These are phyloP conservation scores for Pythium sp. DNA, from an alignment of 352 stramenopile species.

Conservation along the genomic window DNA sequence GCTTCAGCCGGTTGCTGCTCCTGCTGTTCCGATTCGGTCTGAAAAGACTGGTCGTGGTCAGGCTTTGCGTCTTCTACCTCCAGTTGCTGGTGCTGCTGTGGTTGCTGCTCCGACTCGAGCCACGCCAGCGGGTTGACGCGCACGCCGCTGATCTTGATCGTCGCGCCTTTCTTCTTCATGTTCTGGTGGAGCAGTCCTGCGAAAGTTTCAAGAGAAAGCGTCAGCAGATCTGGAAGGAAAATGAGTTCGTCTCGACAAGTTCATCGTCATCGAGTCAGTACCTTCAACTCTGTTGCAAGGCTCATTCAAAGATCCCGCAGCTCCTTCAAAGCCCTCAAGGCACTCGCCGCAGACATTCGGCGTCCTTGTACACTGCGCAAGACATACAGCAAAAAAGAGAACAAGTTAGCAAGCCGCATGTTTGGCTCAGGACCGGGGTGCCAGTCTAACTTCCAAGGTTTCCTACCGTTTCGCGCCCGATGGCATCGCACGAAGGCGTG, in stretches of 20 bases:
- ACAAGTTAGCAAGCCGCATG: background rate
- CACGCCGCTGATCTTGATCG: slow-evolving; percentile 69
- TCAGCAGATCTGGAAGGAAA: background rate
- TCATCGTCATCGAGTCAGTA: background rate
- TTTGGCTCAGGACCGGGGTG: background rate
- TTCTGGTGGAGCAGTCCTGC: background rate
- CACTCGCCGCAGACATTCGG: slow-evolving; percentile 73
- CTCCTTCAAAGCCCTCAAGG: slow-evolving; percentile 45
- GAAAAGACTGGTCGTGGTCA: background rate
- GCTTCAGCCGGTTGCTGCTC: too few species aligned
- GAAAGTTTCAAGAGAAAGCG: background rate
- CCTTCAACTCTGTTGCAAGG: slow-evolving; percentile 24
- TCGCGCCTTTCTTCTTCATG: slow-evolving; percentile 11
- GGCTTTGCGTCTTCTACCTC: background rate
- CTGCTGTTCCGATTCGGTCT: background rate
- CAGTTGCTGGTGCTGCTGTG: background rate
- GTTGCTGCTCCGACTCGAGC: slow-evolving; percentile 5
- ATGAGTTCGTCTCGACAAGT: background rate
- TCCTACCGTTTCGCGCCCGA: slow-evolving; percentile 50
- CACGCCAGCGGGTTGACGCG: slow-evolving; percentile 41
- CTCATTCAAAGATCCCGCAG: slow-evolving; percentile 33
- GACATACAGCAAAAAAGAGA: background rate
- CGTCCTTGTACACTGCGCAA: slow-evolving; percentile 37
- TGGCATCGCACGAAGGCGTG: slow-evolving; percentile 36
- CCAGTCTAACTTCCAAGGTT: background rate